Base-by-base conservation (phyloP, 441 rosid genomes). In the Populus hybrid region DNA sequence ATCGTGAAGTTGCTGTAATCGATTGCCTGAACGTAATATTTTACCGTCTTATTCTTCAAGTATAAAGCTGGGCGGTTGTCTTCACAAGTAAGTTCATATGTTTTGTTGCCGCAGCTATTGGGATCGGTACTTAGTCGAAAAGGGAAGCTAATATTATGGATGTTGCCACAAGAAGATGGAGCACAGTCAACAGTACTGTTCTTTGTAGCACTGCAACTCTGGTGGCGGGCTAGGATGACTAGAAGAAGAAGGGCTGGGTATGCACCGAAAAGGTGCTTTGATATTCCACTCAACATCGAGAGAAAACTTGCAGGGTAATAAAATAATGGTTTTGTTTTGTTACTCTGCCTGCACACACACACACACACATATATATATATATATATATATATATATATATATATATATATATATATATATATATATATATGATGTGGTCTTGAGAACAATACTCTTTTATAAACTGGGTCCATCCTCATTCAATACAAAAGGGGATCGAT, bases 61-160 rank as follows among this genome's bases (percentile, higher is more conserved):
- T 35, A 28, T 14, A 57, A 14, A 24, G 63, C 10, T 23, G 76
- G 61, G 24, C 26, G 76, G n/a, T 73, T 73, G 32, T 63, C 35
- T 59, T 74, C 70, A 64, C 77, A 74, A 2, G 35, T 28, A 23
- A 74, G 70, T 16, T 63, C 59, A 10, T 0, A 3, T 0, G 0
- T 0, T 23, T 9, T 0, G 61, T 12, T 0, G 6, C 77, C 77
- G 14, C 77, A 64, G n/a, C 35, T 7, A 0, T 3, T 0, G 10
- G 61, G 59, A 8, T 63, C 69, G 20, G 61, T 21, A 11, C 4
- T 74, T 11, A 74, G 0, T n/a, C 77, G 77, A 74, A 74, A 74
- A 63, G 77, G 77, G 24, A 3, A 24, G 69, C 69, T 36, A 26
- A 74, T 74, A 42, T 73, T 73, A 26, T 0, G 36, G 77, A 74